phyloP scores from a whole-genome alignment of 2,329 filamentous ascomycete genomes.

The Trichoderma koningiopsis region DNA sequence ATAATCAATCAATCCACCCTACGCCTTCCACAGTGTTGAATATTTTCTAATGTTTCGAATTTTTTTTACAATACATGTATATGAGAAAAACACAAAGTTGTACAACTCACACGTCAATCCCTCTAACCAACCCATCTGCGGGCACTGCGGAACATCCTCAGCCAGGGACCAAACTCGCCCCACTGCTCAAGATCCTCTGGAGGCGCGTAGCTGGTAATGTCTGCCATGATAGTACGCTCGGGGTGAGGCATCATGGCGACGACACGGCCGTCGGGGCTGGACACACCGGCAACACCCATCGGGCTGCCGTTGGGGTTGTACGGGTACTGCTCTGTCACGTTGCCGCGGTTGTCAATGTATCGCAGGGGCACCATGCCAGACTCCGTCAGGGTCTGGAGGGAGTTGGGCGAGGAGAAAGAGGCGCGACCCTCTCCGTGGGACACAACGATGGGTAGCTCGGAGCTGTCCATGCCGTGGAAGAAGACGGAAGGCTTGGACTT shows the following conservation, averaged over 20 bases:
- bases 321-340: constrained; percentile 80
- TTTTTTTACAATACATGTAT: constrained; percentile 3
- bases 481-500: constrained; percentile 70
- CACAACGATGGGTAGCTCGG: constrained; percentile 79
- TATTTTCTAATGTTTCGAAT: constrained; percentile 18
- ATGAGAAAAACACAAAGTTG: too few species aligned
- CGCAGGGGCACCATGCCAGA: constrained; percentile 74
- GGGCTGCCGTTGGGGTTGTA: constrained; percentile 86
- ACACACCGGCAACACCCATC: constrained; percentile 76
- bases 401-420: constrained; percentile 59
- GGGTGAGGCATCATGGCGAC: constrained; percentile 93
- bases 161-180: constrained; percentile 84
- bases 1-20: constrained; percentile 15
- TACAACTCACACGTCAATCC: too few species aligned
- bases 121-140: constrained; percentile 77
- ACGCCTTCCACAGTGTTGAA: constrained; percentile 18
- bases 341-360: constrained; percentile 79
- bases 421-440: constrained; percentile 92
- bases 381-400: constrained; percentile 58
- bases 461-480: constrained; percentile 83
- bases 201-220: constrained; percentile 75
- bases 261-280: constrained; percentile 75
- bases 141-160: constrained; percentile 82
- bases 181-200: constrained; percentile 60
- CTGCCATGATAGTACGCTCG: constrained; percentile 82